Percentiles rank a stretch among this genome's conserved stretches.
phyloP scores from a whole-genome alignment of 257 asterid genomes.

The Nicotiana paniculata region DNA sequence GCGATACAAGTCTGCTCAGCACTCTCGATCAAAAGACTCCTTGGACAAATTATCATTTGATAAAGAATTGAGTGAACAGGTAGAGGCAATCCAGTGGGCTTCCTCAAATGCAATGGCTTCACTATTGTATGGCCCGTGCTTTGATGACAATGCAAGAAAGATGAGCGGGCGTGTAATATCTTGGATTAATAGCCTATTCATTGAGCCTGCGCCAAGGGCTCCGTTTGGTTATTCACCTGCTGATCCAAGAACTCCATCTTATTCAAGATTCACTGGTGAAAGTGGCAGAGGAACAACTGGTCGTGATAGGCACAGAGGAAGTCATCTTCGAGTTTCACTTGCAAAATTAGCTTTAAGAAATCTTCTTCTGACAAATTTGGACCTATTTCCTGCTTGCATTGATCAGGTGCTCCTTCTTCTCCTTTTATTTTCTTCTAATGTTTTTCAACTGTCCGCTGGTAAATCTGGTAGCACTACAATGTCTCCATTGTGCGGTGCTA shows the following conservation, averaged over 20 bases:
- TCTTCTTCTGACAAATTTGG: conserved; percentile 95
- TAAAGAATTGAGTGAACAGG: conserved; percentile 90
- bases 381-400: conserved; percentile 96
- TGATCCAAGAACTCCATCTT: conserved; percentile 98
- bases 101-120: conserved; percentile 99
- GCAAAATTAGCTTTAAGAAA: conserved; percentile 92
- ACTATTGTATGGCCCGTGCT: conserved; percentile 91
- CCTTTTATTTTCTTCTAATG: not conserved
- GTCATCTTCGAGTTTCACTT: conserved; percentile 81
- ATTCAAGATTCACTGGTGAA: conserved; percentile 72
- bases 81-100: conserved; percentile 98
- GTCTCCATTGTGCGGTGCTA: too few relatives aligned
- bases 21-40: conserved; percentile 90
- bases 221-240: conserved; percentile 98
- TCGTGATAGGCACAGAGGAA: conserved; percentile 97
- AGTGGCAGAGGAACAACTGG: conserved; percentile 74
- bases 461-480: too few relatives aligned
- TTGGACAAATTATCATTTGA: conserved; percentile 90
- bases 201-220: conserved; percentile 96
- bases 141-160: conserved; percentile 97
- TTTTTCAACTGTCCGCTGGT: too few relatives aligned
- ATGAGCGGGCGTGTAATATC: conserved; percentile 98
- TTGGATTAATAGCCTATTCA: conserved; percentile 97
- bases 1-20: conserved; percentile 92
- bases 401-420: conserved; percentile 55